These are phyloP conservation scores for Clavispora asparagi DNA, from an alignment of 805 yeast genomes.

Conservation along the genomic window DNA sequence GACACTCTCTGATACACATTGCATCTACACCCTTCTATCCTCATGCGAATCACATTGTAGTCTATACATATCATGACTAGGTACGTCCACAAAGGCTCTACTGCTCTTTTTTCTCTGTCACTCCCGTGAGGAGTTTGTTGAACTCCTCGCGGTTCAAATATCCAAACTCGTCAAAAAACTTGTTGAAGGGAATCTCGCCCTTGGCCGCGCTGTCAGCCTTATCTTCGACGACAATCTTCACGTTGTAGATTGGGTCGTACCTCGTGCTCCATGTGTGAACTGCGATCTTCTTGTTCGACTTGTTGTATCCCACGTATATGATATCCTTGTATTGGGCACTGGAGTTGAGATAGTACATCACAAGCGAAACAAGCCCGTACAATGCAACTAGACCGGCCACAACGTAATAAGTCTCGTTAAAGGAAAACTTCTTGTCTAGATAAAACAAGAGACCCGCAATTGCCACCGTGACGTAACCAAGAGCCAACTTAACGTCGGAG, in stretches of 20 bases:
- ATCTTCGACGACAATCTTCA: constrained; percentile 29
- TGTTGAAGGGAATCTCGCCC: constrained; percentile 27
- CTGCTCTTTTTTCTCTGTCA: constrained; percentile 14
- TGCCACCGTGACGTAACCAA: constrained; percentile 44
- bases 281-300: constrained; percentile 28
- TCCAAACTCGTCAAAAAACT: constrained; percentile 45
- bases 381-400: constrained; percentile 31
- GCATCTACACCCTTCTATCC: background rate
- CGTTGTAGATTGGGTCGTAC: constrained; percentile 41
- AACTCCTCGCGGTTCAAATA: constrained; percentile 34
- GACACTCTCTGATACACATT: background rate
- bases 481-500: constrained; percentile 42
- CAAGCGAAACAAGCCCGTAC: constrained; percentile 33
- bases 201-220: constrained; percentile 7
- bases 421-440: constrained; percentile 44
- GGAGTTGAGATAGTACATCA: constrained; percentile 29
- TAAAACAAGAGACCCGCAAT: constrained; percentile 43
- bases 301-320: constrained; percentile 41
- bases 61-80: background rate
- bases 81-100: background rate
- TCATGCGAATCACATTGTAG: background rate
- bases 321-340: constrained; percentile 36
- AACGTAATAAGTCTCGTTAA: constrained; percentile 32
- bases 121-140: constrained; percentile 17
- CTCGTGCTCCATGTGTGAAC: constrained; percentile 39